A percentile compares a stretch with the other conserved stretches of the same genome.
phyloP scores from a whole-genome alignment of 2,329 filamentous ascomycete genomes.

The Xylariaceae sp. region DNA sequence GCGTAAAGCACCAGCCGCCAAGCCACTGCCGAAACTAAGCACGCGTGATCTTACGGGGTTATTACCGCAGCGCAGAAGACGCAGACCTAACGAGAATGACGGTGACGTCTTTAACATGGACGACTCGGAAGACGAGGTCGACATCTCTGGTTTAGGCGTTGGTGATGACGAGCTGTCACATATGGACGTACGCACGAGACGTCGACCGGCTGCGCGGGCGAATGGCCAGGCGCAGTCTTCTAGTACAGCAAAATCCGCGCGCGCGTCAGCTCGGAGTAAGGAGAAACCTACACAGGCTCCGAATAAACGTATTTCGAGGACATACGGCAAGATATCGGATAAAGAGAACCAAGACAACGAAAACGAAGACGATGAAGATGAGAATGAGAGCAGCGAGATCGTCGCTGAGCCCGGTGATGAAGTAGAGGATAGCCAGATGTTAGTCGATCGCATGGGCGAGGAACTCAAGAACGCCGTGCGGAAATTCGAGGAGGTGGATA shows the following conservation, averaged over 20 bases:
- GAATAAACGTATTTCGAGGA: slow-evolving; percentile 33
- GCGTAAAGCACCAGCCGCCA: slow-evolving; percentile 32
- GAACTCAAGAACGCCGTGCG: slow-evolving; percentile 55
- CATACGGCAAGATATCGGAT: slow-evolving; percentile 51
- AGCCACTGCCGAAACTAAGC: slow-evolving; percentile 41
- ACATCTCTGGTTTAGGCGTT: slow-evolving; percentile 43
- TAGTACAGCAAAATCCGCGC: slow-evolving; percentile 3
- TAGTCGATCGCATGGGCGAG: slow-evolving; percentile 39
- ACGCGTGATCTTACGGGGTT: slow-evolving; percentile 51
- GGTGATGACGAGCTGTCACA: slow-evolving; percentile 55
- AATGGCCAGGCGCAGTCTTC: slow-evolving; percentile 26
- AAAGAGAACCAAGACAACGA: slow-evolving; percentile 51
- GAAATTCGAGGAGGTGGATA: slow-evolving; percentile 65
- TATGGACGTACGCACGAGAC: slow-evolving; percentile 36
- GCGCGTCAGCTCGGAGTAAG: slow-evolving; percentile 14
- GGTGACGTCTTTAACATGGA: slow-evolving; percentile 40
- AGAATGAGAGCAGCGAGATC: slow-evolving; percentile 37
- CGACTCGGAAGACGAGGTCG: slow-evolving; percentile 43
- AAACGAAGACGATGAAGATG: slow-evolving; percentile 30
- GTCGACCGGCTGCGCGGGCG: slow-evolving; percentile 31
- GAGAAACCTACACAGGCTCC: slow-evolving; percentile 17
- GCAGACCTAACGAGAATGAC: slow-evolving; percentile 32
- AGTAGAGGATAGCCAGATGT: slow-evolving; percentile 34
- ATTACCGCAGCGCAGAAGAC: slow-evolving; percentile 46
- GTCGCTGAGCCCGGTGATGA: slow-evolving; percentile 23